Base-by-base conservation (phyloP, 306 rosid species). In the Quercus cerris region DNA sequence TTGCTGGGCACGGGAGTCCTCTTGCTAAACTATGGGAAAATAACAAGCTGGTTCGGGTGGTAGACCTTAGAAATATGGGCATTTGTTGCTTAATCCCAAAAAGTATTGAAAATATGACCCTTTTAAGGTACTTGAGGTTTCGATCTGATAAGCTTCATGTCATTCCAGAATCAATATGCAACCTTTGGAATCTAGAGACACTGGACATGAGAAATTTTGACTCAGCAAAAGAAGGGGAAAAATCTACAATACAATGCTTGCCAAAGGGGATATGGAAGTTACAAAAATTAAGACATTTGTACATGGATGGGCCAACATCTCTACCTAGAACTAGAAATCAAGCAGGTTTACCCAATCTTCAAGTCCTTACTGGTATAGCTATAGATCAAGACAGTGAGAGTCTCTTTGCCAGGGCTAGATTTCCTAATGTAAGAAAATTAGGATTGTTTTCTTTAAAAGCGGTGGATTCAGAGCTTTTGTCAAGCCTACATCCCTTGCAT, bases 371-470 rank as follows among this genome's bases (percentile, higher is more conserved):
- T 19, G 25, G 20, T 5, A 49, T 83, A 1, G 64, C n/a, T 20
- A 23, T 79, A 9, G 0, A 70, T 12, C 22, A 70, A 41, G 22
- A 11, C 35, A 54, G 70, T 52, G 6, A 63, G 19, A 9, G 31
- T 54, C 38, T 71, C 2, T 46, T 77, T 10, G 35, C 64, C 19
- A 63, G 56, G n/a, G 81, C 23, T 4, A 31, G 2, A 4, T 71
- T 77, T 35, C 81, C 81, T 6, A 81, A 62, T 17, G 11, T 80
- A 56, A 80, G 54, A 64, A 73, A 74, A 18, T 22, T 80, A 20
- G 79, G 72, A 5, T 66, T 80, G 27, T 8, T 11, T 63, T 27
- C 1, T 14, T 10, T 38, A 23, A 41, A 4, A 6, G 3, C 13
- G 38, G 1, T 63, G 20, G 30, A 33, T 9, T 14, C 61, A 79